These are phyloP conservation scores for Naganishia antarctica DNA, from an alignment of 768 basidiomycete genomes.

Conservation along the genomic window DNA sequence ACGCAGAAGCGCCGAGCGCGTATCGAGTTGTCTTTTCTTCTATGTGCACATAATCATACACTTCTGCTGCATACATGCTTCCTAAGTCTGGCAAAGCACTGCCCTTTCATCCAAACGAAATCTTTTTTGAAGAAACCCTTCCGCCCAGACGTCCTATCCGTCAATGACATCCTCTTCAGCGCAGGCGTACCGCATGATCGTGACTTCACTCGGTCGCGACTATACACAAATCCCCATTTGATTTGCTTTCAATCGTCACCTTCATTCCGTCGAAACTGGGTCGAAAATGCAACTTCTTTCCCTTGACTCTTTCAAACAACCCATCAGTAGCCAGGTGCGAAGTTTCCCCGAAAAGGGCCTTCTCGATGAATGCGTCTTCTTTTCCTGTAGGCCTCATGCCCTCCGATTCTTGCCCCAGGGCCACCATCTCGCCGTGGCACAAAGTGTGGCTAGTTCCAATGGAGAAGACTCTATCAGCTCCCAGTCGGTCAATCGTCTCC, in stretches of 20 bases:
- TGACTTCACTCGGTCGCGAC: background rate
- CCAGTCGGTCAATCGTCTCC: background rate
- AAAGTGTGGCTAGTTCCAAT: conserved; percentile 8
- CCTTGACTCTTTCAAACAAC: conserved; percentile 3
- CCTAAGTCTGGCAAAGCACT: too few species aligned
- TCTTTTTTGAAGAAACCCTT: too few species aligned
- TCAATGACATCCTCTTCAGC: too few species aligned
- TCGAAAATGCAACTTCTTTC: conserved; percentile 3
- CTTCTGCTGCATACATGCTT: too few species aligned
- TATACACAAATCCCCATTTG: background rate
- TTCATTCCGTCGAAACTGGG: conserved; percentile 6
- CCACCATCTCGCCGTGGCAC: background rate
- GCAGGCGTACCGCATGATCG: too few species aligned
- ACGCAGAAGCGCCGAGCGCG: too few species aligned
- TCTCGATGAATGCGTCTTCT: conserved; percentile 1
- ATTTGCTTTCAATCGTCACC: background rate
- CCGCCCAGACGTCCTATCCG: too few species aligned
- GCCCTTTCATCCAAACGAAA: too few species aligned
- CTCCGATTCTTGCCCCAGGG: background rate
- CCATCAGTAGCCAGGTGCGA: background rate
- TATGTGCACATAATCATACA: too few species aligned
- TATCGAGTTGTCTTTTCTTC: too few species aligned
- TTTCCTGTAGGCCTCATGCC: background rate
- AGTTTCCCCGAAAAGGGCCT: background rate
- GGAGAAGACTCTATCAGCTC: background rate